Evolutionary conservation across 2,329 filamentous ascomycete species (phyloP).

Genomic region (Pezicula neosporulosa): DNA sequence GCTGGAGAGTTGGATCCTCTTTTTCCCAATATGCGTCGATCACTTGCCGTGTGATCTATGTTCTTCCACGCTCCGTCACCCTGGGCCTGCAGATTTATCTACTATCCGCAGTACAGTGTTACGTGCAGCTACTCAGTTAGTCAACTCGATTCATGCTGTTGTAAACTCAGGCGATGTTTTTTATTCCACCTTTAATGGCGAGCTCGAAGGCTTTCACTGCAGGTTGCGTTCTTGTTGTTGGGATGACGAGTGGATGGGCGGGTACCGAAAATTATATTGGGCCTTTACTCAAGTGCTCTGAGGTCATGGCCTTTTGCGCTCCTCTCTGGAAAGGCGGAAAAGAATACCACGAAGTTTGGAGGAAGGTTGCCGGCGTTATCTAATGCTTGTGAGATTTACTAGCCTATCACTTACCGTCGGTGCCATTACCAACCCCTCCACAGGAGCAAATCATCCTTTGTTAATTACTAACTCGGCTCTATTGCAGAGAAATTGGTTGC

Average conservation of each 20-base stretch:
- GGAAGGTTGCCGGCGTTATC: background rate
- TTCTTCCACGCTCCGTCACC: background rate
- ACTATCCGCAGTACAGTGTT: background rate
- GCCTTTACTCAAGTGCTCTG: background rate
- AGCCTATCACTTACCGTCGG: background rate
- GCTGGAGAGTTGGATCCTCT: background rate
- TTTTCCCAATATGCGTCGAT: background rate
- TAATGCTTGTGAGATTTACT: background rate
- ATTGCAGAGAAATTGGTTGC: no score
- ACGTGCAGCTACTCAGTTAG: background rate
- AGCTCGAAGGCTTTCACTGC: background rate
- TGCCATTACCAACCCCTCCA: no score
- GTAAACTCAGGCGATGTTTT: background rate
- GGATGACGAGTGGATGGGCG: background rate
- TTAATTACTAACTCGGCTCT: no score
- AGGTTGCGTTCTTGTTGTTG: background rate
- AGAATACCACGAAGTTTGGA: background rate
- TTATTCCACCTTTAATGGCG: background rate
- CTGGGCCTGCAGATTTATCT: background rate
- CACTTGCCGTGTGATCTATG: background rate
- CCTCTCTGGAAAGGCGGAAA: background rate
- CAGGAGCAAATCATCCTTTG: no score
- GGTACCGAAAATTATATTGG: background rate
- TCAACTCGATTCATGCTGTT: background rate
- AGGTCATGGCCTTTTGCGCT: background rate